Conservation (phyloP, 495 filamentous ascomycete genomes). For the Friedmanniomyces simplex region DNA sequence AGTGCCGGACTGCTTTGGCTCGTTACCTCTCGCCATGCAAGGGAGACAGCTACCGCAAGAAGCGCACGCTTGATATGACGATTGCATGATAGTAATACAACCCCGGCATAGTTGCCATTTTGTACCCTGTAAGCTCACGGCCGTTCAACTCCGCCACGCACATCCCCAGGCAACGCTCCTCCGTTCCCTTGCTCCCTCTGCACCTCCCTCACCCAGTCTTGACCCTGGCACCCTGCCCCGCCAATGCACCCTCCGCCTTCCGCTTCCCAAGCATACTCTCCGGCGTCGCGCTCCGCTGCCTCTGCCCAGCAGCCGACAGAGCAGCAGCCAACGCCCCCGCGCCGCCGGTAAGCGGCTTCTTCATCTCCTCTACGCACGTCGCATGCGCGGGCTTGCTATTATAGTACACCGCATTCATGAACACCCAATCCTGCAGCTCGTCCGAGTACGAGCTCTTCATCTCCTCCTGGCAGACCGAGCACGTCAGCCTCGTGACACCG, state of each 20-base stretch:
- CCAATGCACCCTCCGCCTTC: constrained; percentile 27
- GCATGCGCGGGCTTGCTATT: constrained; percentile 79
- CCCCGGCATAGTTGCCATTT: no score
- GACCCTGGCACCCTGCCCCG: constrained; percentile 10
- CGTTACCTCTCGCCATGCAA: no score
- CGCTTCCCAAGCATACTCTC: constrained; percentile 31
- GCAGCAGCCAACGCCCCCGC: constrained; percentile 3
- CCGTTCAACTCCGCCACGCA: no score
- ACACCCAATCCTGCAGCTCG: constrained; percentile 90
- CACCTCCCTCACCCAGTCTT: constrained; percentile 10
- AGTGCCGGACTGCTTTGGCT: no score
- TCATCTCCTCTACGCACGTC: constrained; percentile 77
- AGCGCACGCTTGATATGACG: no score
- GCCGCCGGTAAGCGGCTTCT: constrained; percentile 33
- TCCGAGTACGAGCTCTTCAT: constrained; percentile 85
- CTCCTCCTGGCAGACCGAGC: constrained; percentile 90
- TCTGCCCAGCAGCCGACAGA: not conserved
- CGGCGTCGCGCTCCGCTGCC: constrained; percentile 24
- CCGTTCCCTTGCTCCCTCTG: no score
- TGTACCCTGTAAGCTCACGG: no score
- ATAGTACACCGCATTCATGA: constrained; percentile 77
- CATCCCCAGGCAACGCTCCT: no score
- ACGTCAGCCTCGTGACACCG: constrained; percentile 56
- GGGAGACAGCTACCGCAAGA: no score
- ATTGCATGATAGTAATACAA: no score